phyloP scores from a whole-genome alignment of 352 stramenopile species.

The Globisporangium carolinianum region DNA sequence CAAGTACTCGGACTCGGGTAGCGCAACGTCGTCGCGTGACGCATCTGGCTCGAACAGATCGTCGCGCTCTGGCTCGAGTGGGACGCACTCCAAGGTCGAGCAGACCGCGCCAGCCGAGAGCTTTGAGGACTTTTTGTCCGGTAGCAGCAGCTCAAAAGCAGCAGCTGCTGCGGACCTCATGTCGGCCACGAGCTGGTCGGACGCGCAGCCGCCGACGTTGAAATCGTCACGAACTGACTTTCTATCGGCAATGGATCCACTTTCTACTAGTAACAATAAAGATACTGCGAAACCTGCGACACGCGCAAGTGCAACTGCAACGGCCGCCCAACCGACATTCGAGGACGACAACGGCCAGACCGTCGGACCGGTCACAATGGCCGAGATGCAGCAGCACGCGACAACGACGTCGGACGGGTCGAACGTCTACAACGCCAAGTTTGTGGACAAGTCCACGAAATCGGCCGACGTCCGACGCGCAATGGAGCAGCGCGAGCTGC shows the following conservation, averaged over 20 bases:
- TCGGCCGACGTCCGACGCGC: slow-evolving; percentile 63
- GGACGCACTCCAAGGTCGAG: slow-evolving; percentile 10
- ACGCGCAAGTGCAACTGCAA: slow-evolving; percentile 11
- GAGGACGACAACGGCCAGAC: slow-evolving; percentile 76
- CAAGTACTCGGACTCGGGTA: slow-evolving; percentile 56
- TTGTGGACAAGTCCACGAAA: slow-evolving; percentile 82
- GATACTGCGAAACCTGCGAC: slow-evolving; percentile 20
- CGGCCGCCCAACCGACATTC: slow-evolving; percentile 50
- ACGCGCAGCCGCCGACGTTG: slow-evolving; percentile 22
- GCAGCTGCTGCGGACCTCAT: slow-evolving; percentile 58
- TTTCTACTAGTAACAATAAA: slow-evolving; percentile 14
- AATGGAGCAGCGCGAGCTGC: slow-evolving; percentile 78
- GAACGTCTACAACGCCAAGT: slow-evolving; percentile 81
- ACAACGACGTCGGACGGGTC: slow-evolving; percentile 67
- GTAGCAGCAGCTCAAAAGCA: slow-evolving; percentile 13
- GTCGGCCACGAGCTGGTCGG: slow-evolving; percentile 48
- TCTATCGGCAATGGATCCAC: slow-evolving; percentile 58
- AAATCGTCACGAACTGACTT: slow-evolving; percentile 32
- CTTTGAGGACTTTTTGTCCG: slow-evolving; percentile 76
- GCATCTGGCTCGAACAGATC: slow-evolving; percentile 11
- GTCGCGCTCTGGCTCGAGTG: slow-evolving; percentile 24
- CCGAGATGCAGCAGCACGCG: slow-evolving; percentile 68
- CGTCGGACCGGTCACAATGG: slow-evolving; percentile 73
- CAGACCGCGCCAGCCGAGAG: slow-evolving; percentile 24
- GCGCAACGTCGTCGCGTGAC: neutral